phyloP scores from a whole-genome alignment of 2,329 filamentous ascomycete genomes.

The Fusarium succisae region DNA sequence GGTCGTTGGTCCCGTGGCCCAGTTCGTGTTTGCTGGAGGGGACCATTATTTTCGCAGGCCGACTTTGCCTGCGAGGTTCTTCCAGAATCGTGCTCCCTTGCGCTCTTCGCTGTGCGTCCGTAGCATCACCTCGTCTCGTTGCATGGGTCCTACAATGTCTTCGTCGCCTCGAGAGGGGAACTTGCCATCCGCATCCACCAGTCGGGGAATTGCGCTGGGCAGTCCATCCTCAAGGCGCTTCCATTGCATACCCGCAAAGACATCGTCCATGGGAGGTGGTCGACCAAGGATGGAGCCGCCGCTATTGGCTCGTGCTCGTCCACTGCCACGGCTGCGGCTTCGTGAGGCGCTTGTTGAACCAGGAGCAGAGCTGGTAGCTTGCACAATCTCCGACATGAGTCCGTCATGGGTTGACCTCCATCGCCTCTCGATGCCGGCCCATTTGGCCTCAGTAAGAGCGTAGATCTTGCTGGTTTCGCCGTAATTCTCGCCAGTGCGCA shows the following conservation, averaged over 20 bases:
- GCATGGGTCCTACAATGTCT: conserved; percentile 95
- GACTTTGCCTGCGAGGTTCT: conserved; percentile 59
- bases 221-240: conserved; percentile 62
- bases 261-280: conserved; percentile 49
- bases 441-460: conserved; percentile 85
- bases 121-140: conserved; percentile 65
- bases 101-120: conserved; percentile 56
- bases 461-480: conserved; percentile 90
- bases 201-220: conserved; percentile 72
- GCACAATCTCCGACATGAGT: conserved; percentile 64
- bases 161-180: conserved; percentile 89
- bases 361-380: conserved; percentile 45
- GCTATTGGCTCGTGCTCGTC: conserved; percentile 51
- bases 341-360: conserved; percentile 44
- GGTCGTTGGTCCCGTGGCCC: conserved; percentile 18
- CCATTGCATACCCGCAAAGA: conserved; percentile 56
- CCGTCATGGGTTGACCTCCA: conserved; percentile 79
- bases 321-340: conserved; percentile 53
- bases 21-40: conserved; percentile 4
- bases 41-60: conserved; percentile 44
- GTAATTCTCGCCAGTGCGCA: conserved; percentile 89
- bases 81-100: conserved; percentile 59
- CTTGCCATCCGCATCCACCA: conserved; percentile 80
- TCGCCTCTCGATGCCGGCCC: conserved; percentile 78
- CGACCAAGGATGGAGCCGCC: conserved; percentile 52